Evolutionary conservation across 148 eudicot species (phyloP).

Genomic region (Fagopyrum esculentum): DNA sequence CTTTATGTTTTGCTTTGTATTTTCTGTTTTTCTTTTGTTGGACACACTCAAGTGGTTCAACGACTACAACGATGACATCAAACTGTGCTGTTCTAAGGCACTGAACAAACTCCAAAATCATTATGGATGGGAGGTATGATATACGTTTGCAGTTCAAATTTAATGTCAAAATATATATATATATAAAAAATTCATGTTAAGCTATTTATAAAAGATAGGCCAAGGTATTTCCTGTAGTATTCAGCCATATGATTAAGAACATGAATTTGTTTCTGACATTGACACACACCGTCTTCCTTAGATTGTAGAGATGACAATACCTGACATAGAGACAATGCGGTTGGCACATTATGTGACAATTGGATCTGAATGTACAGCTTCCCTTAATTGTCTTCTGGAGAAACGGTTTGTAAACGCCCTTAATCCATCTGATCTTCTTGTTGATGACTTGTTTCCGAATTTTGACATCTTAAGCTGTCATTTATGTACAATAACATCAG

Average conservation of each 20-base stretch:
- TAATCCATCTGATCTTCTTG: not conserved
- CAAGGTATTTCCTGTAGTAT: too few relatives aligned
- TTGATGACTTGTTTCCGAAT: not conserved
- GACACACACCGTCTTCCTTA: conserved; percentile 8
- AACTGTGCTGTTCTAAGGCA: conserved; percentile 54
- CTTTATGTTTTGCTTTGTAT: too few relatives aligned
- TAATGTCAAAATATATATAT: too few relatives aligned
- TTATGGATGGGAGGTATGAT: conserved; percentile 98
- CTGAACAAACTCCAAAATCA: conserved; percentile 42
- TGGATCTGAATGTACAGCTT: conserved; percentile 75
- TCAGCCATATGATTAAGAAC: too few relatives aligned
- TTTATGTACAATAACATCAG: conserved; percentile 27
- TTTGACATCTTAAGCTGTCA: not conserved
- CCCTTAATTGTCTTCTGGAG: conserved; percentile 51
- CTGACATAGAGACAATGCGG: conserved; percentile 88
- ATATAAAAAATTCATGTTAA: too few relatives aligned
- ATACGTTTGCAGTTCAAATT: too few relatives aligned
- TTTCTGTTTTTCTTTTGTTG: conserved; percentile 4
- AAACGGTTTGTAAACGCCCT: conserved; percentile 44
- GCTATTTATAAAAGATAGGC: too few relatives aligned
- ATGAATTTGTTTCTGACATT: not conserved
- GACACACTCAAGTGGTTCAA: conserved; percentile 62
- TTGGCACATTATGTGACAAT: conserved; percentile 88
- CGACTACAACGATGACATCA: conserved; percentile 70
- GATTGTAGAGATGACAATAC: conserved; percentile 79